A percentile compares a stretch with the other conserved stretches of the same genome.
phyloP scores from a whole-genome alignment of 1,139 yeast species.

The Eremothecium cymbalariae region DNA sequence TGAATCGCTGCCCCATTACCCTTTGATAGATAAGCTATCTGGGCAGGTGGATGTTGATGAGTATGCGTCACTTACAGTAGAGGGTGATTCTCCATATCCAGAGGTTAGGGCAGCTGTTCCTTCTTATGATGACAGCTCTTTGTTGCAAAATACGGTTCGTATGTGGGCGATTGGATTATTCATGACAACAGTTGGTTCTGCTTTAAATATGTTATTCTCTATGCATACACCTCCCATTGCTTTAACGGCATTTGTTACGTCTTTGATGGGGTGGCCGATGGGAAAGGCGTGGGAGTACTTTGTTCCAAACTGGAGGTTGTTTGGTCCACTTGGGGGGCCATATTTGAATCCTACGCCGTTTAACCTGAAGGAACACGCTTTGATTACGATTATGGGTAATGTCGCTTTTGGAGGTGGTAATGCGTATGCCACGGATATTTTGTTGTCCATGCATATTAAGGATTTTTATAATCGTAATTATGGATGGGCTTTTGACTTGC shows the following conservation, averaged over 20 bases:
- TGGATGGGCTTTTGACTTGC: slow-evolving; percentile 45
- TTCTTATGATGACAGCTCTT: slow-evolving; percentile 45
- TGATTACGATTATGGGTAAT: slow-evolving; percentile 54
- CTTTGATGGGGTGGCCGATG: slow-evolving; percentile 55
- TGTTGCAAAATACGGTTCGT: slow-evolving; percentile 55
- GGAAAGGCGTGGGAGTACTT: slow-evolving; percentile 45
- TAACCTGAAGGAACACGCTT: slow-evolving; percentile 57
- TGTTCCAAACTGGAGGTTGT: slow-evolving; percentile 43
- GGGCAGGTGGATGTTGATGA: slow-evolving; percentile 9
- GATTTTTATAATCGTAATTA: slow-evolving; percentile 42
- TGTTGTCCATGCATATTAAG: slow-evolving; percentile 41
- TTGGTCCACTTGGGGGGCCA: slow-evolving; percentile 33
- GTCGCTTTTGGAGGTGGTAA: slow-evolving; percentile 53
- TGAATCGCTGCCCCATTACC: no score
- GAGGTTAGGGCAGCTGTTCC: slow-evolving; percentile 69
- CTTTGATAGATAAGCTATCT: no score
- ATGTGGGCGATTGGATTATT: slow-evolving; percentile 49
- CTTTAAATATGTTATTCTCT: slow-evolving; percentile 51
- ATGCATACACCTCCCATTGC: slow-evolving; percentile 50
- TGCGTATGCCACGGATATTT: slow-evolving; percentile 54
- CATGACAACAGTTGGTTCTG: slow-evolving; percentile 53
- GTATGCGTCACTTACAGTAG: slow-evolving; percentile 25
- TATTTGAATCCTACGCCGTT: slow-evolving; percentile 53
- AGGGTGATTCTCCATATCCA: slow-evolving; percentile 56
- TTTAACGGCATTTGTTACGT: slow-evolving; percentile 48